Evolutionary conservation across 768 basidiomycete genomes (phyloP).

Genomic region (Collybia sordida): DNA sequence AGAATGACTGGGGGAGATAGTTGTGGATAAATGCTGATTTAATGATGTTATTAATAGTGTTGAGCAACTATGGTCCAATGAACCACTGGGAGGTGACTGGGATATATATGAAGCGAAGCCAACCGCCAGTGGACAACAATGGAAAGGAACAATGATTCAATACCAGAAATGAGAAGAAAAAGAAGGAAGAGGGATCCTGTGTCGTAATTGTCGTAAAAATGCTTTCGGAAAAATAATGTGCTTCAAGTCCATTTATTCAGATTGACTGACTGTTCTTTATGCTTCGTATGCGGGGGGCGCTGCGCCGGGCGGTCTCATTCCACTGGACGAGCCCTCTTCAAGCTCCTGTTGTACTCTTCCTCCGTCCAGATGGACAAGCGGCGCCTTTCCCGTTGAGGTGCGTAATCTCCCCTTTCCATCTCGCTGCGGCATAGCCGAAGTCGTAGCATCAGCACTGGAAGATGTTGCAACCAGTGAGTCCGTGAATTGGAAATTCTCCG

Average conservation of each 20-base stretch:
- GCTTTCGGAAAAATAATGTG: neutral
- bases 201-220: constrained; percentile 1
- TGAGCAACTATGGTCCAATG: too few relatives aligned
- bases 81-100: too few relatives aligned
- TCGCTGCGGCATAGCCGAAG: constrained; percentile 7
- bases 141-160: neutral
- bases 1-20: too few relatives aligned
- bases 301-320: constrained; percentile 1
- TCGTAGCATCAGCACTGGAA: constrained; percentile 4
- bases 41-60: too few relatives aligned
- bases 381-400: constrained; percentile 28
- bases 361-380: constrained; percentile 40
- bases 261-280: neutral
- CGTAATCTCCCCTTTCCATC: constrained; percentile 24
- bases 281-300: constrained; percentile 16
- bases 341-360: constrained; percentile 26
- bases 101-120: too few relatives aligned
- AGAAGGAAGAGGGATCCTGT: neutral
- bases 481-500: constrained; percentile 5
- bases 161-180: neutral
- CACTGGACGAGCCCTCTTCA: neutral
- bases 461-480: neutral
- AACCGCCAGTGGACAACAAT: neutral
- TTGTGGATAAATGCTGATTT: too few relatives aligned
- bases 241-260: constrained; percentile 1